Base-by-base conservation (phyloP, 306 rosid species). In the Quercus gilva region DNA sequence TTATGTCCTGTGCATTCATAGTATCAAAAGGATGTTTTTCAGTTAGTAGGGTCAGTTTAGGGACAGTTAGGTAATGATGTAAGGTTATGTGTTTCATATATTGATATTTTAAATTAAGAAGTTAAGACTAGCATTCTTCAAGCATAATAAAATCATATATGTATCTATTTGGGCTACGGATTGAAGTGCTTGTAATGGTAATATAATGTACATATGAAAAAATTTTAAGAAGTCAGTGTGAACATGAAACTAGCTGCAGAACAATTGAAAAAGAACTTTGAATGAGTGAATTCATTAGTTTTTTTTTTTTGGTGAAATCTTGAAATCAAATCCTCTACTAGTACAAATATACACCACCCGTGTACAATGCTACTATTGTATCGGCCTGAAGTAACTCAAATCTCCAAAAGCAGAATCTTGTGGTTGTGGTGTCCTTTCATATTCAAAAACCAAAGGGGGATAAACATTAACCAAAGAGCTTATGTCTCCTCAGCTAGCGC, bases 401-500 rank as follows among this genome's bases (percentile, higher is more conserved):
- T 90, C 86, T 4, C 87, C 80, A 60, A 85, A 88, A 82, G 84
- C 83, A 77, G 73, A 59, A 83, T 83, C 89, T 55, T 68, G 81
- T 56, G 76, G 65, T 3, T 29, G 55, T 4, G 59, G 87, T 79
- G 88, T 82, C 80, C 76, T 84, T 74, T 88, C 90, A 64, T 80
- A 88, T 17, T 85, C 89, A 78, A 95, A 89, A 79, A 89, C 86
- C 86, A 88, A 69, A 77, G 85, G 85, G 20, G 92, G 82, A 79
- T 82, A 81, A 79, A 84, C 2, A 29, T 29, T 29, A 41, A 41
- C 89, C 79, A 86, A 69, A 65, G 97, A 86, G 76, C 67, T 87
- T 75, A 83, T 89, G 72, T 90, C 96, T 58, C 91, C 97, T 96
- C 92, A 92, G 45, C 89, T 86, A 21, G 76, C 82, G 76, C 94